Base-by-base conservation (phyloP, 306 rosid genomes). In the Lathyrus tuberosus region DNA sequence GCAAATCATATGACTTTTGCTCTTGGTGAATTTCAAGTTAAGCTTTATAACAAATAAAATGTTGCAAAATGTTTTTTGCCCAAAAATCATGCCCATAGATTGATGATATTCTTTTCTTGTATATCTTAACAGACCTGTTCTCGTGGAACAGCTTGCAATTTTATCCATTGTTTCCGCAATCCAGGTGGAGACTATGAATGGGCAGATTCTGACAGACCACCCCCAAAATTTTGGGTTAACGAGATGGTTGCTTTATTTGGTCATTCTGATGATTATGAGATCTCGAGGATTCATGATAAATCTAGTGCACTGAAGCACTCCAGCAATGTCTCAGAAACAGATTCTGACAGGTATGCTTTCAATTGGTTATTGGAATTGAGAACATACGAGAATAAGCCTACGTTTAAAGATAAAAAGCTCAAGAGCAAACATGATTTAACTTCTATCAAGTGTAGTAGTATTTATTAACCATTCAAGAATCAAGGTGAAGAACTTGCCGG, bases 141-240 rank as follows among this genome's bases (percentile, higher is more conserved):
- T 59, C 94, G 52, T 71, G 97, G 98, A 79, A 84, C 89, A 22
- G 86, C 97, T 24, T 93, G 97, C 88, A 93, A 93, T 82, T 93
- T 93, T 80, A 93, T 93, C 73, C 98, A 93, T 74, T 88, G 97
- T 83, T 88, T 93, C 78, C 88, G 78, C 42, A 93, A 93, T 86
- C 98, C 98, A 78, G 93, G 98, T 17, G 90, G 91, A 43, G 94
- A 93, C 73, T 93, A 93, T 85, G 97, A 85, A 81, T 93, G 98
- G 98, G 97, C 94, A 38, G 96, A 93, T 80, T 74, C 81, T 65
- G 98, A 93, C 77, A 88, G 75, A 84, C 89, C 95, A 26, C 95
- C 96, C 26, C 97, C 97, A 72, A 86, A 75, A 52, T 85, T 74
- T 87, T 94, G 98, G 98, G 73, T 88, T 69, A 72, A 71, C 70